Conservation (phyloP, 768 basidiomycete genomes). For the Infundibulicybe gibba region DNA sequence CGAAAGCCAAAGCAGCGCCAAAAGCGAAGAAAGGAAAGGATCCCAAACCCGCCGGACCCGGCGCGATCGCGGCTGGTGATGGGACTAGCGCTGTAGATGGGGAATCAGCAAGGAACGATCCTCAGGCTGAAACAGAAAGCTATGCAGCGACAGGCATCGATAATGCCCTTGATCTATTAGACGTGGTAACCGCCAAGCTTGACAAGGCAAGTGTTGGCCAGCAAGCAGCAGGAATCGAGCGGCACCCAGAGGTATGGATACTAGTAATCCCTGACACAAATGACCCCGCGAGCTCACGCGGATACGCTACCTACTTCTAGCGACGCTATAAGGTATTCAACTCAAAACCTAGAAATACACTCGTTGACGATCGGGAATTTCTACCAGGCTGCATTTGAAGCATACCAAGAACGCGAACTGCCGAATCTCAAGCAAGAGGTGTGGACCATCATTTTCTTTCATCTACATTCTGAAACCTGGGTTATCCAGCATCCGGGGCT, state of each 20-base stretch:
- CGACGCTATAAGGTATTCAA: constrained; percentile 78
- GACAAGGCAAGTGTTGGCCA: constrained; percentile 90
- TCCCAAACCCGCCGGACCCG: constrained; percentile 76
- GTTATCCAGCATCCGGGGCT: constrained; percentile 75
- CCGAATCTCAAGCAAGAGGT: constrained; percentile 78
- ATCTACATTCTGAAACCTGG: constrained; percentile 3
- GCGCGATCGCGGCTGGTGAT: constrained; percentile 79
- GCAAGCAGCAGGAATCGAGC: constrained; percentile 83
- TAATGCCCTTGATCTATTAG: constrained; percentile 84
- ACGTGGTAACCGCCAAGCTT: constrained; percentile 87
- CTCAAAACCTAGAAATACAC: constrained; percentile 1
- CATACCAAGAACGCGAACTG: constrained; percentile 84
- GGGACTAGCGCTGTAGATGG: constrained; percentile 18
- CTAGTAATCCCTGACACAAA: neutral
- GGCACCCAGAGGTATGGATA: constrained; percentile 80
- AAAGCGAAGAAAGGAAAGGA: constrained; percentile 61
- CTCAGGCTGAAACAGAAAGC: constrained; percentile 49
- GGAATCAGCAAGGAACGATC: constrained; percentile 22
- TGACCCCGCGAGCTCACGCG: neutral
- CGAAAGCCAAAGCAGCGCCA: constrained; percentile 60
- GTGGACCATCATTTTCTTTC: constrained; percentile 14
- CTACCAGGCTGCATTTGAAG: constrained; percentile 78
- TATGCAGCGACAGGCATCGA: constrained; percentile 87
- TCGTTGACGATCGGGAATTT: constrained; percentile 5
- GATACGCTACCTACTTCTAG: constrained; percentile 32